A percentile compares a stretch with the other conserved stretches of the same genome.
Evolutionary conservation across 2,329 filamentous ascomycete species (phyloP).

Genomic region (Neopestalotiopsis sp.): DNA sequence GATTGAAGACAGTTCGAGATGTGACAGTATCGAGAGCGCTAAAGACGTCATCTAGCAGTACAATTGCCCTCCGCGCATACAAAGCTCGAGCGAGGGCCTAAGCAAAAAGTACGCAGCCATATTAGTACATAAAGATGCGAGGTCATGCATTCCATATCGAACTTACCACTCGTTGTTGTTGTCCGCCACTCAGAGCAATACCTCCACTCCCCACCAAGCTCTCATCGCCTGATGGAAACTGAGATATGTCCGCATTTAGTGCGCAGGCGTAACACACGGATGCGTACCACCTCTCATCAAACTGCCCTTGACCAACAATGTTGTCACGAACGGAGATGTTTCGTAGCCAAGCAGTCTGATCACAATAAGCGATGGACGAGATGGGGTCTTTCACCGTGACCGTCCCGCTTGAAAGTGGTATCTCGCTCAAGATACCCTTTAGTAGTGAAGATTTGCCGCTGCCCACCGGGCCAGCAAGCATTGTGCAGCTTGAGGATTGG

Average conservation of each 20-base stretch:
- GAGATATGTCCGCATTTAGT: neutral
- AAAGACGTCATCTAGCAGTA: slow-evolving; percentile 42
- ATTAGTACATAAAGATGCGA: neutral
- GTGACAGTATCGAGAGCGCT: slow-evolving; percentile 43
- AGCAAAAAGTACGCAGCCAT: slow-evolving; percentile 18
- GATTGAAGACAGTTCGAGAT: slow-evolving; percentile 32
- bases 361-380: slow-evolving; percentile 40
- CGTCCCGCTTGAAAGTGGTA: slow-evolving; percentile 26
- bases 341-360: slow-evolving; percentile 40
- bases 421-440: slow-evolving; percentile 44
- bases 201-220: slow-evolving; percentile 25
- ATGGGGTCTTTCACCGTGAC: slow-evolving; percentile 22
- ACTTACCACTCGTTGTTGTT: slow-evolving; percentile 35
- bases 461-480: slow-evolving; percentile 49
- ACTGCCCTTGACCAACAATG: slow-evolving; percentile 25
- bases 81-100: slow-evolving; percentile 44
- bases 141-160: slow-evolving; percentile 9
- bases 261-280: neutral
- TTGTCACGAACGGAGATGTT: slow-evolving; percentile 39
- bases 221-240: neutral
- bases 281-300: slow-evolving; percentile 9
- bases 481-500: slow-evolving; percentile 31
- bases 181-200: slow-evolving; percentile 34
- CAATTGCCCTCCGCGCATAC: slow-evolving; percentile 33
- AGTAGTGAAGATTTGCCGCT: slow-evolving; percentile 51